These are phyloP conservation scores for Nymphaea colorata DNA, from an alignment of 164 flowering plant genomes.

Conservation along the genomic window DNA sequence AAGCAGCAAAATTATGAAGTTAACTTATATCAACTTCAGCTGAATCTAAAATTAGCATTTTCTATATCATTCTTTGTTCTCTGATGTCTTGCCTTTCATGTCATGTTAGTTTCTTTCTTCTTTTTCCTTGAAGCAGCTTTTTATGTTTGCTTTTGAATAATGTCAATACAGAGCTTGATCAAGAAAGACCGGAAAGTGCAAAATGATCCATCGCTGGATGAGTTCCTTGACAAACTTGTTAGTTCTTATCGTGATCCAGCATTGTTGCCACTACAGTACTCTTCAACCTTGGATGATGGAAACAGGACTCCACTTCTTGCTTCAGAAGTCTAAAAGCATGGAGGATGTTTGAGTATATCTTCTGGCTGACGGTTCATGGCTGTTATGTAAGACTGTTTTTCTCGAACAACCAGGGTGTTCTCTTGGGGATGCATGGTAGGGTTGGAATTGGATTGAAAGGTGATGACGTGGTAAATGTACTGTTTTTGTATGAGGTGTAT, in stretches of 20 bases:
- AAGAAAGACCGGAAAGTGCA: conserved; percentile 61
- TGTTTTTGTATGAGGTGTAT: too few relatives aligned
- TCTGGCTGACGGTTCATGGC: not conserved
- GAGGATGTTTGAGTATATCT: not conserved
- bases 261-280: conserved; percentile 35
- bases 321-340: conserved; percentile 11
- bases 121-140: too few relatives aligned
- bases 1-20: too few relatives aligned
- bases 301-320: conserved; percentile 50
- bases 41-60: too few relatives aligned
- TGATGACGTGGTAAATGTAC: too few relatives aligned
- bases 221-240: conserved; percentile 42
- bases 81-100: too few relatives aligned
- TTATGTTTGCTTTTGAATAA: not conserved
- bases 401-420: too few relatives aligned
- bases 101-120: too few relatives aligned
- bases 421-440: too few relatives aligned
- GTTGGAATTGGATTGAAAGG: too few relatives aligned
- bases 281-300: conserved; percentile 15
- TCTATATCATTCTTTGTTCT: too few relatives aligned
- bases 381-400: not conserved
- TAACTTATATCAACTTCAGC: too few relatives aligned
- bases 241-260: conserved; percentile 78
- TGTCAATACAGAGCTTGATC: conserved; percentile 36
- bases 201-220: conserved; percentile 38